Base-by-base conservation (phyloP, 345 rosid genomes). In the Lepidium africanum region DNA sequence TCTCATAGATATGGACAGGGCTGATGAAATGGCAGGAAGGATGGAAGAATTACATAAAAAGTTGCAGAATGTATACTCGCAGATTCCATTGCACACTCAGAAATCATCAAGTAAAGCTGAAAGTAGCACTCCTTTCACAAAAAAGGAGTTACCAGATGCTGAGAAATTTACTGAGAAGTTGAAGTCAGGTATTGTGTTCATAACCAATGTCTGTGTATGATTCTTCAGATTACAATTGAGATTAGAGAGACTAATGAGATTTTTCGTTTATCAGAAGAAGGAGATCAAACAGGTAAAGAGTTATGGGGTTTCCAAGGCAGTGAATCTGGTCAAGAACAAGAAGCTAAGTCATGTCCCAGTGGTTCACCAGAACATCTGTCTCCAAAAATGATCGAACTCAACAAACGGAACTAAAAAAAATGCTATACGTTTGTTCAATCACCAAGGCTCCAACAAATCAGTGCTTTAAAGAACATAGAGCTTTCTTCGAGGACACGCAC, bases 1-100 rank as follows among this genome's bases (percentile, higher is more conserved):
- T 74, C 89, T 93, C 10, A 79, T 86, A 14, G 91, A 93, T 70
- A 86, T 90, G 97, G 98, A 93, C 84, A 79, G 83, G 66, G 79
- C 77, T 52, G 94, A 93, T 54, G 86, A 90, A 75, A 81, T 55
- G 30, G 51, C 74, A 39, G 96, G 88, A 78, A 81, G 65, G 59
- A 54, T 75, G 64, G 86, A 81, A 52, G 90, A 85, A 71, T 80
- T 86, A 42, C 77, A 80, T 51, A 42, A 69, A 58, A 74, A 75
- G 49, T 59, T 93, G 57, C 81, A 62, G 17, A 76, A 82, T 10
- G 92, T 86, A 32, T 93, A 90, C 74, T 80, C 86, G 59, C 96
- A 84, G 75, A 70, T 82, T 51, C 84, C 82, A 7, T 38, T 81
- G 38, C 65, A 57, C 36, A 7, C 83, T 55, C 74, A 69, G 43